phyloP scores from a whole-genome alignment of 1,284 basidiomycete genomes.

The Cutaneotrichosporon dermatis region DNA sequence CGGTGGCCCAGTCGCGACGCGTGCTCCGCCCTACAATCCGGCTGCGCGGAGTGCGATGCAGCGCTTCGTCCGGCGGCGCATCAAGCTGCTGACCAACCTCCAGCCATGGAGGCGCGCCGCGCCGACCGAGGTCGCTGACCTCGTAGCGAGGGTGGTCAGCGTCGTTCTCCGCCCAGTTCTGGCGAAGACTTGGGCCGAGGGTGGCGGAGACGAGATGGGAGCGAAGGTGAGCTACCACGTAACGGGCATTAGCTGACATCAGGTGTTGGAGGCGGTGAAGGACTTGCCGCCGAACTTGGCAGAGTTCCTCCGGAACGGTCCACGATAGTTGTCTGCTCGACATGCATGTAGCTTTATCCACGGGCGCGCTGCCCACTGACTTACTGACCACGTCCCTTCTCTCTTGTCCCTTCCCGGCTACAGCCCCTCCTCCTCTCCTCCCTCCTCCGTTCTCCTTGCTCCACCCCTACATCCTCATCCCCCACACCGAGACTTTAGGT shows the following conservation, averaged over 20 bases:
- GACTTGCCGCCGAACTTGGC: constrained; percentile 30
- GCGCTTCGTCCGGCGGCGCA: constrained; percentile 63
- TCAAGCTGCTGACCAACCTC: constrained; percentile 70
- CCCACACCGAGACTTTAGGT: constrained; percentile 3
- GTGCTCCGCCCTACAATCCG: constrained; percentile 64
- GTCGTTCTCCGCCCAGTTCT: constrained; percentile 64
- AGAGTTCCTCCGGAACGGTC: constrained; percentile 28
- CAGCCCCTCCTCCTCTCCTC: too few species aligned
- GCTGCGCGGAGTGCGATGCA: constrained; percentile 66
- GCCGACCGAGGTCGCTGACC: constrained; percentile 58
- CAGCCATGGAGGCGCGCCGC: constrained; percentile 70
- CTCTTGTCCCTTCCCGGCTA: not conserved
- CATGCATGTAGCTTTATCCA: constrained; percentile 7
- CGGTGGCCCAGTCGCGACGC: constrained; percentile 40
- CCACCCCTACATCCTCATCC: not conserved
- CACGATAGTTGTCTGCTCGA: constrained; percentile 12
- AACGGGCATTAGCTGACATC: not conserved
- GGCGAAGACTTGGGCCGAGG: constrained; percentile 78
- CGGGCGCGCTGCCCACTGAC: not conserved
- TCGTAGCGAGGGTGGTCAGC: constrained; percentile 60
- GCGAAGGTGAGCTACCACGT: constrained; percentile 55
- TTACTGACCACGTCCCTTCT: not conserved
- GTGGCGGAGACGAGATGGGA: constrained; percentile 64
- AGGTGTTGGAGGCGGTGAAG: constrained; percentile 23
- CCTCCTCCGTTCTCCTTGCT: too few species aligned